Conservation (phyloP, 345 rosid species). For the Punica granatum region DNA sequence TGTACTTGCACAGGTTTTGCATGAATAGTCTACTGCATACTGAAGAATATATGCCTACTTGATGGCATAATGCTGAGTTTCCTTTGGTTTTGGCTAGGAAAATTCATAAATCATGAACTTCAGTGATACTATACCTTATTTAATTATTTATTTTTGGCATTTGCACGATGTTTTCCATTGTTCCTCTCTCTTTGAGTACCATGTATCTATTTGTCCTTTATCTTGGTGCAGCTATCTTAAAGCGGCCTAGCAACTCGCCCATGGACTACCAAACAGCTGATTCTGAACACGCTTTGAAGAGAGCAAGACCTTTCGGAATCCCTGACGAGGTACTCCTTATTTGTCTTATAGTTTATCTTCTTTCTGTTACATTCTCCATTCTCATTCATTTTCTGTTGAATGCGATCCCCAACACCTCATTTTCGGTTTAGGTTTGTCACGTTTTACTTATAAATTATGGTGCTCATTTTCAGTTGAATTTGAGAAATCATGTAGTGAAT, state of each 20-base stretch:
- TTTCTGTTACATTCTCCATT: not conserved
- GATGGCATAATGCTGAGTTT: not conserved
- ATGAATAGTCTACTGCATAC: not conserved
- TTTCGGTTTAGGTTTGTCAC: not conserved
- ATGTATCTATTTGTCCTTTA: not conserved
- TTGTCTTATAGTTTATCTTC: not conserved
- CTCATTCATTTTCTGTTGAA: not conserved
- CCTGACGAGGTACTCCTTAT: slow-evolving; percentile 54
- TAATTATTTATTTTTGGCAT: too few relatives aligned
- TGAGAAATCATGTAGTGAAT: too few relatives aligned
- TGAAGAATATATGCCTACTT: not conserved
- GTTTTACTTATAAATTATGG: not conserved
- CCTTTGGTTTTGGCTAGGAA: not conserved
- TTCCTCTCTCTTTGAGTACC: not conserved
- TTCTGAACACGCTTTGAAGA: slow-evolving; percentile 63
- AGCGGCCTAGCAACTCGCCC: slow-evolving; percentile 56
- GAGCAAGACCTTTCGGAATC: slow-evolving; percentile 63
- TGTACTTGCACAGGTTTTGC: not conserved
- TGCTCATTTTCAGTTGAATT: not conserved
- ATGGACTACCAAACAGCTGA: slow-evolving; percentile 79
- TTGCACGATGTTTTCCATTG: not conserved
- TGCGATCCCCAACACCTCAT: not conserved
- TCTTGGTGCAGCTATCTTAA: slow-evolving; percentile 42
- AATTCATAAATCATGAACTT: too few relatives aligned
- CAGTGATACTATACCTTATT: not conserved